Evolutionary conservation across 148 eudicot genomes (phyloP).

Genomic region (Dianthus caryophyllus): DNA sequence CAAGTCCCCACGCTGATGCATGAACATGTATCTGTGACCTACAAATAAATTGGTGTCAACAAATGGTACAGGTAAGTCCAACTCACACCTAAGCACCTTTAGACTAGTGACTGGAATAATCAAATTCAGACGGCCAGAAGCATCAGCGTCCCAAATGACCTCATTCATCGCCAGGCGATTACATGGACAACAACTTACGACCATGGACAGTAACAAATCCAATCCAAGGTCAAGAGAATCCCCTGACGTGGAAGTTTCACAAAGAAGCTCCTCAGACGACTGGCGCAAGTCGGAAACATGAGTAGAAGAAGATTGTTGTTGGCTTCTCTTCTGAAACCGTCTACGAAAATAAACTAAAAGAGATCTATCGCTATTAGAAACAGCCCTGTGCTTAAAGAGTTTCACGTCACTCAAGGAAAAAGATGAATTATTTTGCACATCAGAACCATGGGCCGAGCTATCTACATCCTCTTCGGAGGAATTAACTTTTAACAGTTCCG

Average conservation of each 20-base stretch:
- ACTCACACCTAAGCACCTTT: constrained; percentile 32
- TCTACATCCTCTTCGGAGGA: constrained; percentile 30
- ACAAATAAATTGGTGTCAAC: constrained; percentile 28
- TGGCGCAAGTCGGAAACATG: constrained; percentile 12
- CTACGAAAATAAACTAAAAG: constrained; percentile 74
- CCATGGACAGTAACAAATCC: constrained; percentile 18
- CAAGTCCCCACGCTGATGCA: constrained; percentile 58
- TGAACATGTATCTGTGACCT: constrained; percentile 28
- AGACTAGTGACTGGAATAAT: constrained; percentile 25
- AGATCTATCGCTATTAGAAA: constrained; percentile 19
- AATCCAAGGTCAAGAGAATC: constrained; percentile 23
- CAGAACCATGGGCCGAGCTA: constrained; percentile 25
- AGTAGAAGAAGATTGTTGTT: constrained; percentile 17
- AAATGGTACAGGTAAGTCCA: constrained; percentile 30
- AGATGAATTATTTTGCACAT: constrained; percentile 24
- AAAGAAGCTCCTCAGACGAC: constrained; percentile 16
- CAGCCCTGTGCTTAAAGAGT: constrained; percentile 23
- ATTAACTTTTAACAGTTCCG: constrained; percentile 27
- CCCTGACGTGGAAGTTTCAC: constrained; percentile 18
- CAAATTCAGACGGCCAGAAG: constrained; percentile 40
- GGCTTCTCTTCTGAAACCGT: constrained; percentile 46
- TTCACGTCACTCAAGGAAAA: constrained; percentile 19
- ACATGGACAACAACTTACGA: constrained; percentile 17
- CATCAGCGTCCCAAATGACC: constrained; percentile 35
- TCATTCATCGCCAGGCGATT: constrained; percentile 26